Evolutionary conservation across 2,329 filamentous ascomycete genomes (phyloP).

Genomic region (Colletotrichum lindemuthianum): DNA sequence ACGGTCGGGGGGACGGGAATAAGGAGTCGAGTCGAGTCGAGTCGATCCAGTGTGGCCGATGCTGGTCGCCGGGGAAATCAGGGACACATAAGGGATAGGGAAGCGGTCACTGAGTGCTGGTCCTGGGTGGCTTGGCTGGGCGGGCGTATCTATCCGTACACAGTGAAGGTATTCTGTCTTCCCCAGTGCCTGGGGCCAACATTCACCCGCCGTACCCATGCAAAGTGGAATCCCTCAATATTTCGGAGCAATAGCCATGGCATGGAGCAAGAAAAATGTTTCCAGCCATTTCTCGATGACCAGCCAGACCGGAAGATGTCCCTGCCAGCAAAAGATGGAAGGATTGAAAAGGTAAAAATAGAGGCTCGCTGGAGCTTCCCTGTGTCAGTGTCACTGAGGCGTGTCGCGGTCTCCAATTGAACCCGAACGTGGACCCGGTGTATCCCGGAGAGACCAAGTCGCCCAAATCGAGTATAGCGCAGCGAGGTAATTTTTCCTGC

Average conservation of each 20-base stretch:
- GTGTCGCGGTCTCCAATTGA: conserved; percentile 25
- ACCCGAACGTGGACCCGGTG: conserved; percentile 34
- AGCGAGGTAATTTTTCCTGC: conserved; percentile 34
- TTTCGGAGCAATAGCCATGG: background rate
- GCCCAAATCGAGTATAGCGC: conserved; percentile 28
- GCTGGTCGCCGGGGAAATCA: conserved; percentile 14
- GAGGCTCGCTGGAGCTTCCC: background rate
- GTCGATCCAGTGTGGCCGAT: background rate
- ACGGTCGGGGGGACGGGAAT: conserved; percentile 13
- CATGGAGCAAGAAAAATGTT: conserved; percentile 20
- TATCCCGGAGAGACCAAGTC: conserved; percentile 29
- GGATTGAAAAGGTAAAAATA: background rate
- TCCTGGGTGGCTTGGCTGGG: conserved; percentile 7
- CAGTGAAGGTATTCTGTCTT: background rate
- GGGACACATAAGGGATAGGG: conserved; percentile 11
- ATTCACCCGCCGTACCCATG: conserved; percentile 28
- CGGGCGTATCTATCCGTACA: background rate
- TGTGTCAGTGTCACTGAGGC: no score
- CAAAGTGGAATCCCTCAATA: conserved; percentile 24
- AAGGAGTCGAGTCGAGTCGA: background rate
- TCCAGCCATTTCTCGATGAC: conserved; percentile 19
- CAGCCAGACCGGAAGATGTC: background rate
- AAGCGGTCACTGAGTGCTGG: background rate
- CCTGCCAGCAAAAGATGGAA: no score
- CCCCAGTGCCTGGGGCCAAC: conserved; percentile 16